Percentiles rank a stretch among this genome's conserved stretches.
Evolutionary conservation across 2,329 filamentous ascomycete genomes (phyloP).

Genomic region (Cryphonectria japonica): DNA sequence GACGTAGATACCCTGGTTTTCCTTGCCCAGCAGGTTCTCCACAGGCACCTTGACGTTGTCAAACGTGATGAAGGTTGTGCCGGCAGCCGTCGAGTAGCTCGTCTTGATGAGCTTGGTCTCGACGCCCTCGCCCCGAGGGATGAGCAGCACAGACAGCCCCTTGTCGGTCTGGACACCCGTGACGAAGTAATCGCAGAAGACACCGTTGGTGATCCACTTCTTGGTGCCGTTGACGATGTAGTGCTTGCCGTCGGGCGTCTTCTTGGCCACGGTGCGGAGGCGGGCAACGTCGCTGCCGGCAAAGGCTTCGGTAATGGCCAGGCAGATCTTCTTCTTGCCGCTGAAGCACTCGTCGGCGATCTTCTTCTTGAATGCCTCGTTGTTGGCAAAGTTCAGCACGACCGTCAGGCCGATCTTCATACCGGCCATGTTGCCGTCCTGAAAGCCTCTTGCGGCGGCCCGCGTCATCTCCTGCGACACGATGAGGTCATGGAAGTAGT

Average conservation of each 20-base stretch:
- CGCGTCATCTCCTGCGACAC: conserved; percentile 74
- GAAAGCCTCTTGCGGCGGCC: conserved; percentile 75
- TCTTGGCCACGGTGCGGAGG: conserved; percentile 75
- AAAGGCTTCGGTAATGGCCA: conserved; percentile 88
- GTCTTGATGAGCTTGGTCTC: conserved; percentile 82
- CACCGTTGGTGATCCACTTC: conserved; percentile 87
- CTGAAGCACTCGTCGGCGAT: conserved; percentile 74
- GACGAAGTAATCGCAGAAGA: conserved; percentile 83
- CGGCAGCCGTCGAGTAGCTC: conserved; percentile 77
- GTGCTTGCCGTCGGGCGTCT: conserved; percentile 74
- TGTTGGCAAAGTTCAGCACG: conserved; percentile 74
- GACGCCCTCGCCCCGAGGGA: conserved; percentile 73
- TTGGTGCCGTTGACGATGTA: conserved; percentile 76
- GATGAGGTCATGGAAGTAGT: conserved; percentile 85
- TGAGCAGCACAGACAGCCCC: conserved; percentile 76
- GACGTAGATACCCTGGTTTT: conserved; percentile 84
- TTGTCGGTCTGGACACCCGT: conserved; percentile 79
- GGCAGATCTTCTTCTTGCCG: conserved; percentile 84
- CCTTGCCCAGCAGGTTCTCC: conserved; percentile 75
- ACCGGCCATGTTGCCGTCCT: conserved; percentile 85
- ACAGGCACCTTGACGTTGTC: conserved; percentile 86
- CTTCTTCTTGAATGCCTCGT: conserved; percentile 66
- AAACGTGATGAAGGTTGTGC: conserved; percentile 79
- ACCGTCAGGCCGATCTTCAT: conserved; percentile 84
- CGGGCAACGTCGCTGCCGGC: conserved; percentile 83